These are phyloP conservation scores for Aspergillus ellipticus DNA, from an alignment of 495 filamentous ascomycete species.

Conservation along the genomic window DNA sequence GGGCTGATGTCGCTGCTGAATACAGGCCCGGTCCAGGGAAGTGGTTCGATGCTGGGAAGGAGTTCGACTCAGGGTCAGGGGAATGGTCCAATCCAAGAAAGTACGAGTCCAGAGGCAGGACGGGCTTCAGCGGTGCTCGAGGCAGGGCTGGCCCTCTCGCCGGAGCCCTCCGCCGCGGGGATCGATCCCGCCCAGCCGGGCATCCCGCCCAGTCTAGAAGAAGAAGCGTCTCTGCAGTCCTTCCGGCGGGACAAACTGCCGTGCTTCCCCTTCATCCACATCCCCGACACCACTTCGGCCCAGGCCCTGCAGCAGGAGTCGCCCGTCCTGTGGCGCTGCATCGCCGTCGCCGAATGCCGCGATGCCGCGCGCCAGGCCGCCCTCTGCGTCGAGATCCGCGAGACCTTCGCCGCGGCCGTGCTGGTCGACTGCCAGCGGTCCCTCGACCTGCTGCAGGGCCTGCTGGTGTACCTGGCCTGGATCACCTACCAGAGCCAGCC, in stretches of 20 bases:
- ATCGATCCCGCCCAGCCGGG: not conserved
- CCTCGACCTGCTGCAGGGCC: conserved; percentile 9
- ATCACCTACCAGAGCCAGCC: conserved; percentile 1
- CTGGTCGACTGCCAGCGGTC: conserved; percentile 6
- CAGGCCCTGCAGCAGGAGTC: not conserved
- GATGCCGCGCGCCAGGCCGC: not conserved
- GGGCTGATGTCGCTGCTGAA: conserved; percentile 7
- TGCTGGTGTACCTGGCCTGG: conserved; percentile 11
- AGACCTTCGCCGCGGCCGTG: not conserved
- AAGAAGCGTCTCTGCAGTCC: not conserved
- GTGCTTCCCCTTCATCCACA: conserved; percentile 7
- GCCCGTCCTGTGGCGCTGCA: conserved; percentile 11
- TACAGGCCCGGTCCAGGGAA: too few relatives aligned
- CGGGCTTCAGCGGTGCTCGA: too few relatives aligned
- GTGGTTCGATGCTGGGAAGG: not conserved
- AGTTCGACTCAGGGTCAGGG: too few relatives aligned
- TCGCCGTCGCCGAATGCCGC: not conserved
- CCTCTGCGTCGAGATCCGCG: not conserved
- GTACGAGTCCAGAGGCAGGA: too few relatives aligned
- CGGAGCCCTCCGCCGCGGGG: too few relatives aligned
- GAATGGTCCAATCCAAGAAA: too few relatives aligned
- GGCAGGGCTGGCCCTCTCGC: too few relatives aligned
- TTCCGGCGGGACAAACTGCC: conserved; percentile 3
- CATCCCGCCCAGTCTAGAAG: not conserved
- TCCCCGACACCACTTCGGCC: not conserved